Percentiles rank a stretch among this genome's conserved stretches.
Conservation (phyloP, 2,329 filamentous ascomycete genomes). For the Didymella keratinophila region DNA sequence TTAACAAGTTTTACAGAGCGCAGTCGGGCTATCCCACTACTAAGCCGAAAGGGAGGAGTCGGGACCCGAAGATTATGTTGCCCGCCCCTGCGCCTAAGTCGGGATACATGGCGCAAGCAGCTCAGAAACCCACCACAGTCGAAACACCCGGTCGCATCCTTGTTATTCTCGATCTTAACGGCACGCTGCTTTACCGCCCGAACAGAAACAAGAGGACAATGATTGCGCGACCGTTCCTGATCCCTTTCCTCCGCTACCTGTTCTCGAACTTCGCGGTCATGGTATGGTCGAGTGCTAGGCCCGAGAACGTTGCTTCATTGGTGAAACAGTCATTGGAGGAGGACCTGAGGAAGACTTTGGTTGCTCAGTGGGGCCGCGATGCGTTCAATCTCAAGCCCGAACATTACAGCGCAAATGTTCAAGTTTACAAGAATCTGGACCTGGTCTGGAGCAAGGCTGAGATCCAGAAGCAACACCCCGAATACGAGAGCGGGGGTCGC, state of each 20-base stretch:
- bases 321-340: slow-evolving; percentile 69
- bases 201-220: slow-evolving; percentile 60
- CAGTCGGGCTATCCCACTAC: slow-evolving; percentile 6
- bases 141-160: slow-evolving; percentile 69
- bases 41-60: slow-evolving; percentile 26
- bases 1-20: slow-evolving; percentile 36
- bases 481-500: slow-evolving; percentile 41
- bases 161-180: slow-evolving; percentile 91
- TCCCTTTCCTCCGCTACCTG: slow-evolving; percentile 75
- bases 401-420: slow-evolving; percentile 75
- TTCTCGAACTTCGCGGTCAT: slow-evolving; percentile 79
- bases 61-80: slow-evolving; percentile 43
- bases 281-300: slow-evolving; percentile 88
- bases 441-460: slow-evolving; percentile 69
- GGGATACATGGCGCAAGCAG: slow-evolving; percentile 67
- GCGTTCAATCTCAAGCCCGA: slow-evolving; percentile 69
- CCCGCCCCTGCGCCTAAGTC: slow-evolving; percentile 66
- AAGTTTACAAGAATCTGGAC: slow-evolving; percentile 88
- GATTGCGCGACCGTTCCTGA: slow-evolving; percentile 71
- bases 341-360: slow-evolving; percentile 62
- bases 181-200: slow-evolving; percentile 81
- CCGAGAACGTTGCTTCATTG: slow-evolving; percentile 74
- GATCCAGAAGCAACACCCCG: slow-evolving; percentile 55
- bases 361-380: slow-evolving; percentile 81
- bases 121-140: slow-evolving; percentile 43